Evolutionary conservation across 441 rosid species (phyloP).

Genomic region (Breynia disticha): DNA sequence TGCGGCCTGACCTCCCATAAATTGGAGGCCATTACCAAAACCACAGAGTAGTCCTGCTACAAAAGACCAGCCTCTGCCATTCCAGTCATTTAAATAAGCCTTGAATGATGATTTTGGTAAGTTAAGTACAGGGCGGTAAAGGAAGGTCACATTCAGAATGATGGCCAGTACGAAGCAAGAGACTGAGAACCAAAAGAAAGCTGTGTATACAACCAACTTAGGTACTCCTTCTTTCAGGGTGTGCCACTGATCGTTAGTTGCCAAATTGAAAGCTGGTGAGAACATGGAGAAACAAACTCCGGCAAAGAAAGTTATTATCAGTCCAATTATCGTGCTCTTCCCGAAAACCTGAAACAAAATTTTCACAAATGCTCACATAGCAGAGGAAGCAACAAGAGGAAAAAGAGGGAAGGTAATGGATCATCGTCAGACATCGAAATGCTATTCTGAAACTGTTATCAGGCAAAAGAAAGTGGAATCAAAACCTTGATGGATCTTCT

Average conservation of each 20-base stretch:
- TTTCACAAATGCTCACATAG: too few relatives aligned
- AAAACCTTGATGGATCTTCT: constrained; percentile 69
- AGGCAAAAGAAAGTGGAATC: background rate
- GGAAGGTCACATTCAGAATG: constrained; percentile 49
- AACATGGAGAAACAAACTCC: constrained; percentile 72
- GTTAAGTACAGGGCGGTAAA: constrained; percentile 47
- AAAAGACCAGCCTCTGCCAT: constrained; percentile 85
- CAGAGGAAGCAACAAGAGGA: too few relatives aligned
- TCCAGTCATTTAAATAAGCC: constrained; percentile 64
- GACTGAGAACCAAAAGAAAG: constrained; percentile 75
- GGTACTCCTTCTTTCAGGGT: constrained; percentile 63
- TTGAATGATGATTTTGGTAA: constrained; percentile 55
- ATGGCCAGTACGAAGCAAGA: constrained; percentile 63
- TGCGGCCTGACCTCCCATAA: constrained; percentile 80
- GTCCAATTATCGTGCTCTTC: constrained; percentile 53
- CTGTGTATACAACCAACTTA: constrained; percentile 61
- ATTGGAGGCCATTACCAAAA: constrained; percentile 72
- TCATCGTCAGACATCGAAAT: background rate
- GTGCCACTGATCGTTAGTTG: constrained; percentile 81
- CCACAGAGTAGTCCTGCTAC: constrained; percentile 74
- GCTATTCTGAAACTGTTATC: background rate
- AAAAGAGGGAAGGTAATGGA: too few relatives aligned
- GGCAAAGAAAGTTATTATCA: constrained; percentile 53
- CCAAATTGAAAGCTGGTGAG: constrained; percentile 81
- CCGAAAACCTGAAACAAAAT: constrained; percentile 49